A percentile compares a stretch with the other conserved stretches of the same genome.
Conservation (phyloP, 108 stramenopile species). For the Thalassiosira profunda region DNA sequence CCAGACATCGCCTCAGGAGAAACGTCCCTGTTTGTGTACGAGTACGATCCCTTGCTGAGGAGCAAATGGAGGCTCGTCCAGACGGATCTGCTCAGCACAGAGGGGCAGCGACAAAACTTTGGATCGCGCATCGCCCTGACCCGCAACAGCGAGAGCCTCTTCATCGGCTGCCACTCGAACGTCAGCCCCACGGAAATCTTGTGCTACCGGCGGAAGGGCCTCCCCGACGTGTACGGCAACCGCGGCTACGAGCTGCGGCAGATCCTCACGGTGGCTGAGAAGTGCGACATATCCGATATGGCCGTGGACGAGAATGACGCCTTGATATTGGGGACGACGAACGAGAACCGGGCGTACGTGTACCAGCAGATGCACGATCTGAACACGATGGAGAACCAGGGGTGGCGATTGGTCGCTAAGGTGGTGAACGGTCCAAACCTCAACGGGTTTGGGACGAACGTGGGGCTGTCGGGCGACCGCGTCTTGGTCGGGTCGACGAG, state of each 20-base stretch:
- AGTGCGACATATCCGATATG: slow-evolving; percentile 27
- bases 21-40: slow-evolving; percentile 32
- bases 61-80: slow-evolving; percentile 30
- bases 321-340: slow-evolving; percentile 29
- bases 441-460: slow-evolving; percentile 23
- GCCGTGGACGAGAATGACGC: slow-evolving; percentile 22
- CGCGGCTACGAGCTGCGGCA: slow-evolving; percentile 33
- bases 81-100: slow-evolving; percentile 27
- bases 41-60: slow-evolving; percentile 20
- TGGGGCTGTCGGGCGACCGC: slow-evolving; percentile 13
- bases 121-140: slow-evolving; percentile 39
- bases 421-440: slow-evolving; percentile 24
- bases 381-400: slow-evolving; percentile 11
- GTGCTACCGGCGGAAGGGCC: slow-evolving; percentile 22
- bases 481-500: no score
- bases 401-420: slow-evolving; percentile 29
- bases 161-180: slow-evolving; percentile 40
- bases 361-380: slow-evolving; percentile 23
- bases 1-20: slow-evolving; percentile 8
- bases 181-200: slow-evolving; percentile 38
- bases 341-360: slow-evolving; percentile 29
- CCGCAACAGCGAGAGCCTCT: slow-evolving; percentile 20
- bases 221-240: slow-evolving; percentile 10
- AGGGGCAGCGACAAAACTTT: slow-evolving; percentile 22
- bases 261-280: slow-evolving; percentile 24